phyloP scores from a whole-genome alignment of 495 filamentous ascomycete species.

The Hypoxylon fuscum region DNA sequence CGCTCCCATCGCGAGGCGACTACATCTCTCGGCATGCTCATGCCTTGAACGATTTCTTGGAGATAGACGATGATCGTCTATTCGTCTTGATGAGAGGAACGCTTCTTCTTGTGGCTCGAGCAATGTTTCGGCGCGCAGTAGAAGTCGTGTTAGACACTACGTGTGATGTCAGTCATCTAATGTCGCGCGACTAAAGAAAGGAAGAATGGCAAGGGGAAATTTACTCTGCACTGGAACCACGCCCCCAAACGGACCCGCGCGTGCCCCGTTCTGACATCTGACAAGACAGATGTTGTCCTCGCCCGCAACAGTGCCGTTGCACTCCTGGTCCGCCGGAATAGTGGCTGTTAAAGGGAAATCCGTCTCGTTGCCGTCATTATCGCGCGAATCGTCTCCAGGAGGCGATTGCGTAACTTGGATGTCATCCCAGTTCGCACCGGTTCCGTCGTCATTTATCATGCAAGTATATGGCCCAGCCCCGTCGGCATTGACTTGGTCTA shows the following conservation, averaged over 20 bases:
- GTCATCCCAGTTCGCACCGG: conserved; percentile 52
- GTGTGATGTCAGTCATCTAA: conserved; percentile 11
- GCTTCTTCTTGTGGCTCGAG: conserved; percentile 28
- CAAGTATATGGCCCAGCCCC: conserved; percentile 58
- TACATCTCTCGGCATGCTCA: not conserved
- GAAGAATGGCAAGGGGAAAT: not conserved
- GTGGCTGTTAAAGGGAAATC: conserved; percentile 56
- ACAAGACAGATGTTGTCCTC: conserved; percentile 63
- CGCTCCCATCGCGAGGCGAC: not conserved
- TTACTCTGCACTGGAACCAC: conserved; percentile 61
- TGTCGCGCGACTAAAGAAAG: not conserved
- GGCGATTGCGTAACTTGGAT: conserved; percentile 51
- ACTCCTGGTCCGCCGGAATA: conserved; percentile 57
- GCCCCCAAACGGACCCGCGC: conserved; percentile 63
- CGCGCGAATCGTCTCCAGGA: conserved; percentile 48
- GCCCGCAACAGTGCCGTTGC: conserved; percentile 62
- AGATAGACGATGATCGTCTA: conserved; percentile 10
- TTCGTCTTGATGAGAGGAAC: conserved; percentile 2
- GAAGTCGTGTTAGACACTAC: conserved; percentile 31
- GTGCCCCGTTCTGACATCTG: conserved; percentile 58
- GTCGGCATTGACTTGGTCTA: conserved; percentile 62
- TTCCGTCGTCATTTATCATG: conserved; percentile 60
- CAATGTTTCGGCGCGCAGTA: conserved; percentile 30
- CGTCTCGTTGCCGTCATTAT: conserved; percentile 46
- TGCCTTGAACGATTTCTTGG: conserved; percentile 7